Conservation (phyloP, 257 asterid genomes). For the Lycium ferocissimum region DNA sequence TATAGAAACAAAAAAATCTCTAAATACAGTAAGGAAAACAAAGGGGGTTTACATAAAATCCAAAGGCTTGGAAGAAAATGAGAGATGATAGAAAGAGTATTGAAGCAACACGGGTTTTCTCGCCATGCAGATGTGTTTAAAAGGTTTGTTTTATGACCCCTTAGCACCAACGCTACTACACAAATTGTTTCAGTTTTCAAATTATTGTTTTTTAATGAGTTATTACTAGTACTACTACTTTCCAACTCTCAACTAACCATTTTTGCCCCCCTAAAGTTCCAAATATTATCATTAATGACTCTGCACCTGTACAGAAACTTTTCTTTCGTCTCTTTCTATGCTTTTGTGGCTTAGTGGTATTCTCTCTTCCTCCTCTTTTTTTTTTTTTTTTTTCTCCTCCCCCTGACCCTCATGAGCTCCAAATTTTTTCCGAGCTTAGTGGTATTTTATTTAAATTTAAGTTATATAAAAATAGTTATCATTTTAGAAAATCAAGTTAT, state of each 20-base stretch:
- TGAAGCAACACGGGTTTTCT: background rate
- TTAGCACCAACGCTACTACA: slow-evolving; percentile 9
- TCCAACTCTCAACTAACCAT: slow-evolving; percentile 13
- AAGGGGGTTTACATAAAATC: slow-evolving; percentile 18
- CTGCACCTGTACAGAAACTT: background rate
- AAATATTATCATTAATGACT: background rate
- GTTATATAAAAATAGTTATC: too few relatives aligned
- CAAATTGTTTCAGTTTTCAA: background rate
- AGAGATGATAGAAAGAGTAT: background rate
- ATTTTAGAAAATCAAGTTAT: too few relatives aligned
- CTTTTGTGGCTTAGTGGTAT: too few relatives aligned
- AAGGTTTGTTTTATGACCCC: too few relatives aligned
- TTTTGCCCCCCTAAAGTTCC: background rate
- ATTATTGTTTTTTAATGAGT: background rate
- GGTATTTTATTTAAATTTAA: too few relatives aligned
- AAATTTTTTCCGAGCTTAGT: too few relatives aligned
- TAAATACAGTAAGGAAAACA: background rate
- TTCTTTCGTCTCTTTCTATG: background rate
- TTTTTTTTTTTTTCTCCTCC: too few relatives aligned
- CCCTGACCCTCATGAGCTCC: too few relatives aligned
- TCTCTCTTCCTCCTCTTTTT: too few relatives aligned
- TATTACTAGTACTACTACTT: background rate
- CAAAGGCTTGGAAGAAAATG: slow-evolving; percentile 4
- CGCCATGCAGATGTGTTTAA: slow-evolving; percentile 26
- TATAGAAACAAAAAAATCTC: background rate